Evolutionary conservation across 2,329 filamentous ascomycete species (phyloP), one percentile per base, ranked within the genome.

Genomic region (Decorospora gaudefroyi): DNA sequence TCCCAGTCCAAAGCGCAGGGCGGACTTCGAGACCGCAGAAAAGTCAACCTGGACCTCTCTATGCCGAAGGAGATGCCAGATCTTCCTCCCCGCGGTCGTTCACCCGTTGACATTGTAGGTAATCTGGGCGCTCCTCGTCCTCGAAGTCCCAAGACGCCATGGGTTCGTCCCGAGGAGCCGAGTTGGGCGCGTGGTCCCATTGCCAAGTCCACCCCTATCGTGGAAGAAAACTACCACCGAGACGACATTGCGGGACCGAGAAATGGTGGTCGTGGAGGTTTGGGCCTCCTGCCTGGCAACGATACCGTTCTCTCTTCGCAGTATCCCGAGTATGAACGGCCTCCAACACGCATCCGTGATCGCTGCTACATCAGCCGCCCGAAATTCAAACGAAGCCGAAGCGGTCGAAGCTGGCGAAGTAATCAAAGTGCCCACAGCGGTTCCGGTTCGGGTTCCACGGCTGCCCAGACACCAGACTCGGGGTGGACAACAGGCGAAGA

Each of bases 81-180:
- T 23, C 32, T 65, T 7, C 62, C 62, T 26, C 28, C 56, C 33
- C 59, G 52, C 15, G 44, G 42, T 23, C 45, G 56, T 23, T 37
- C 35, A 13, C 54, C 52, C n/a, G 33, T 42, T 3, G 26, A 16
- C 8, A 25, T 51, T 1, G 11, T 53, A n/a, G 53, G 42, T 16
- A 59, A 42, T 27, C 32, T 64, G 29, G 54, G 48, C 13, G 48
- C 57, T 10, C 51, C 57, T n/a, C 57, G 62, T 4, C 46, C 55
- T 27, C 51, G 59, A 29, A 65, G 62, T 25, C 64, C 63, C 3
- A 62, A 56, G 29, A 62, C 63, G 17, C 57, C 63, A 5, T 62
- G 50, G 52, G 40, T 52, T 2, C 36, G 37, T 6, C 38, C 52
- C 6, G 44, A 48, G 19, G 42, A 56, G 30, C 33, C 40, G 6